Evolutionary conservation across 2,329 filamentous ascomycete species (phyloP), one percentile per base, ranked within the genome.

Genomic region (Aspergillus pseudonomiae): DNA sequence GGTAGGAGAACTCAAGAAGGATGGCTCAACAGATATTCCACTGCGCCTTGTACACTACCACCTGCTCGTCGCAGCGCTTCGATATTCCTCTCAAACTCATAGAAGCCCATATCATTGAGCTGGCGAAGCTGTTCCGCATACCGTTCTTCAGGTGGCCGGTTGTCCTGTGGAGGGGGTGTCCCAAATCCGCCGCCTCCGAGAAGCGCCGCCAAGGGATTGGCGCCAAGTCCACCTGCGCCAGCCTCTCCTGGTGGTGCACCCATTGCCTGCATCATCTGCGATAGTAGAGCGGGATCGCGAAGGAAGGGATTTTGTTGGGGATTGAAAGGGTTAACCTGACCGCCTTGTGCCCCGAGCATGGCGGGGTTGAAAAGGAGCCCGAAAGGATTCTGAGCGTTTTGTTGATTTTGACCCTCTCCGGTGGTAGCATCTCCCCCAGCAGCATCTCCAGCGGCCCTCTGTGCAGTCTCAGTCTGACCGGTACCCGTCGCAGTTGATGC

Each of bases 91-190:
- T 99, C 94, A 74, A 98, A 99, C 75, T 99, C 94, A 76, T 89
- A 97, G 80, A 99, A 99, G 3, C 95, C 95, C 95, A 99, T 99
- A 69, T 98, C 95, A 77, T 99, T 99, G 66, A 99, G 82, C 80
- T 98, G 93, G 64, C 93, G 85, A 57, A 99, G 83, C 79, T 99
- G 94, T 36, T 92, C 89, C 3, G 91, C 93, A 72, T 97, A 99
- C 63, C 92, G 85, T 79, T 98, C 95, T 82, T 99, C 95, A 0
- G 95, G 94, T 5, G 95, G 94, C 66, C 94, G 86, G 73, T 85
- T 96, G 79, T 99, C 95, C 3, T 85, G 79, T 6, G 93, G 91
- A 21, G 86, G 80, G 14, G 85, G 78, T 30, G 74, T 74, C 19
- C 78, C 75, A 24, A 75, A 73, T 30, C 72, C 78, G 43, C 66